Evolutionary conservation across 345 rosid species (phyloP), one percentile per base, ranked within the genome.

Genomic region (Boechera retrofracta): DNA sequence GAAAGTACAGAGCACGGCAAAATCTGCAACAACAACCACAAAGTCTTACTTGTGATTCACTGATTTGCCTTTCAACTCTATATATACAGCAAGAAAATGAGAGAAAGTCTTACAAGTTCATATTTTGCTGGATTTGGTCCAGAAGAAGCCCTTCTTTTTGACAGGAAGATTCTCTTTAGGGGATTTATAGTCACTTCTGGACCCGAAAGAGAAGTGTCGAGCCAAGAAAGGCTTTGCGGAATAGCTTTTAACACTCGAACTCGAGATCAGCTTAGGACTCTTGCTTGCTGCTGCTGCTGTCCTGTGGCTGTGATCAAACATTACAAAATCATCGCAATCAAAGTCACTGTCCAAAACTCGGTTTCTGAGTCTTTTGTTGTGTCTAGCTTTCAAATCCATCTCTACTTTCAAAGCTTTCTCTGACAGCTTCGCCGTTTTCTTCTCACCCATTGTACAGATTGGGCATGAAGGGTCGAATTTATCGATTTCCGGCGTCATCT

Each of bases 391-490:
- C 69, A 83, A 75, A 28, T 93, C 98, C 86, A 86, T 81, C 82
- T 89, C 98, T 54, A 83, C 86, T 84, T 81, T 91, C 77, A 91
- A 69, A 47, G 93, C 93, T 83, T 85, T 96, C 82, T 88, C 97
- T 44, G 93, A 91, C 69, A 96, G 68, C 72, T 91, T 87, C 28
- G 73, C 80, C 5, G 89, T 83, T 76, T 88, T 89, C 68, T 87
- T 93, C 88, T 86, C 92, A 38, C 98, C 98, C 51, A 89, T 58
- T n/a, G 93, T 91, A 75, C 99, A 96, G 59, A 96, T 58, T 7
- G 97, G 99, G 84, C 99, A 96, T 16, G 88, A 76, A 7, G 99
- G 99, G 75, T 96, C 97, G 35, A 89, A 96, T 79, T 93, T 93
- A 76, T 82, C 79, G 42, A 87, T 73, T 74, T 93, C 98, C 36